Percentiles rank a stretch among this genome's conserved stretches.
Conservation (phyloP, 139 green algal genomes). For the Coelastrella sp. region DNA sequence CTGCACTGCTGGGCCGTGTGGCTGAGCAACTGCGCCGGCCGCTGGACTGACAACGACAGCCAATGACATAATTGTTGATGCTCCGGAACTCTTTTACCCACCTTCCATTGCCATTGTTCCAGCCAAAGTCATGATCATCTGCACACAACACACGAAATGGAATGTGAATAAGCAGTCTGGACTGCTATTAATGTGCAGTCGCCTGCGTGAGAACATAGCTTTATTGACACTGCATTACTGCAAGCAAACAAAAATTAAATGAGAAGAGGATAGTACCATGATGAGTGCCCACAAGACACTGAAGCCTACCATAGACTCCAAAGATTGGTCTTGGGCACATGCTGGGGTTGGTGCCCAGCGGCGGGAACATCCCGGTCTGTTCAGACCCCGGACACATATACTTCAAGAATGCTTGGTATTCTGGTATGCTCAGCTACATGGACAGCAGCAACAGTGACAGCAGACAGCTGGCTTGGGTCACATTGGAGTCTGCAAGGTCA, state of each 20-base stretch:
- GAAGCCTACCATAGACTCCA: slow-evolving; percentile 55
- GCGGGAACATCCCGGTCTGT: slow-evolving; percentile 50
- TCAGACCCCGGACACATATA: slow-evolving; percentile 72
- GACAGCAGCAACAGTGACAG: background rate
- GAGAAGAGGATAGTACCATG: too few relatives aligned
- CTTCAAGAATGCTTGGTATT: slow-evolving; percentile 67
- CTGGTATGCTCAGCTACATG: slow-evolving; percentile 48
- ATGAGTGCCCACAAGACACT: background rate
- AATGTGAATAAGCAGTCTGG: background rate
- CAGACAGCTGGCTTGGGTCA: background rate
- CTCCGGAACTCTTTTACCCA: background rate
- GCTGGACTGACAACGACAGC: too few relatives aligned
- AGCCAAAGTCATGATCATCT: slow-evolving; percentile 78
- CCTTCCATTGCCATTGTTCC: slow-evolving; percentile 72
- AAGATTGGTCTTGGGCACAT: slow-evolving; percentile 70
- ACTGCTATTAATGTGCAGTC: too few relatives aligned
- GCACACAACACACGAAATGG: background rate
- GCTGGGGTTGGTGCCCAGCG: slow-evolving; percentile 56
- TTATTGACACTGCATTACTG: too few relatives aligned
- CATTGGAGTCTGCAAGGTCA: background rate
- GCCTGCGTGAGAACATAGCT: too few relatives aligned
- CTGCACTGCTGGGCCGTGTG: too few relatives aligned
- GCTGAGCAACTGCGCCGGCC: background rate
- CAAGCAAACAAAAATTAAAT: too few relatives aligned
- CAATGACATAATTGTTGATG: too few relatives aligned